Evolutionary conservation across 2,329 filamentous ascomycete species (phyloP), one percentile per base, ranked within the genome.

Genomic region (Blastomyces emzantsi): DNA sequence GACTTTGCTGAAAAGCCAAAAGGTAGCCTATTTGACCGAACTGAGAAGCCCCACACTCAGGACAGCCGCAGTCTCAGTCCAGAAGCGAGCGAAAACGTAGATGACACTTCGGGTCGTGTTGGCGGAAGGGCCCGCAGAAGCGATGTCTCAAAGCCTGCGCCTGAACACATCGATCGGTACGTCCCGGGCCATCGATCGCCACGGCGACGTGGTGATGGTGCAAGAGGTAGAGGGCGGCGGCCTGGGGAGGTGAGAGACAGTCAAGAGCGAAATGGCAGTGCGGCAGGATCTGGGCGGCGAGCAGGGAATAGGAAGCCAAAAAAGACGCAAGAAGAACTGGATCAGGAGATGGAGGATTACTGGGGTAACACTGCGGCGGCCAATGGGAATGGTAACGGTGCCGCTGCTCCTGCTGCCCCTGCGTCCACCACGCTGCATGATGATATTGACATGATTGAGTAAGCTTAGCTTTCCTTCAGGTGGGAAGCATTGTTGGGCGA

Each of bases 281-380:
- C 63, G 33, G 65, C 64, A 51, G 67, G 64, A 64, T 72, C 65
- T 62, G 71, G 73, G 75, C 65, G 78, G 76, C 67, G 78, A 41
- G 79, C 79, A 57, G 80, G 79, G 22, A 82, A 84, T 62, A 69
- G 68, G 28, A 83, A 90, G 59, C 82, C 86, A 1, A 88, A 86
- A 77, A 96, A 96, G 83, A 96, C 92, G 0, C 89, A 92, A 69
- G 90, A 96, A 70, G 90, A 97, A 74, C 81, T 97, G 51, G 92
- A 97, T 74, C 90, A 90, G n/a, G 92, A 97, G 77, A 97, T 97
- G 92, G 91, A 88, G 39, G 90, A 96, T 73, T 97, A 97, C 76
- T 97, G 91, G 80, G 87, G 83, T 39, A 79, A 78, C 33, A 74
- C 75, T 47, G 75, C 70, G 58, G 73, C 70, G 63, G 49, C 41